Conservation (phyloP, 495 filamentous ascomycete genomes). For the Xylaria intraflava region DNA sequence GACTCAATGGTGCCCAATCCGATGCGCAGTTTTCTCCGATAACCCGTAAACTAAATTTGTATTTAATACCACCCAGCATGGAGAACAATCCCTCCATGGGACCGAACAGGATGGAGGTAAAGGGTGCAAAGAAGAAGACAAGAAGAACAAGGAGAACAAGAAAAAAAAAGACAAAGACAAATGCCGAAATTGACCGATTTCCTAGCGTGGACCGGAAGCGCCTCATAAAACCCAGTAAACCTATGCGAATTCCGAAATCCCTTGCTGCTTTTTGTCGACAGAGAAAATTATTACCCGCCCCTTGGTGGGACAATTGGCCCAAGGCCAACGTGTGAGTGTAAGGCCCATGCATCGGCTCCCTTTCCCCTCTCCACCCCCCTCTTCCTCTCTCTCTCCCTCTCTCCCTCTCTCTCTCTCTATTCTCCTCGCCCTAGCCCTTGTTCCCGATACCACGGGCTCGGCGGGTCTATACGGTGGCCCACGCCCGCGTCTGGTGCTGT, state of each 20-base stretch:
- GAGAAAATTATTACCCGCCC: conserved; percentile 7
- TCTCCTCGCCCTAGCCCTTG: not conserved
- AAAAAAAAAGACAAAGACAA: not conserved
- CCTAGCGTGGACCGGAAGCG: conserved; percentile 2
- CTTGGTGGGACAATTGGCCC: conserved; percentile 7
- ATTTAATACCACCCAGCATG: not conserved
- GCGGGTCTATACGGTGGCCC: conserved; percentile 21
- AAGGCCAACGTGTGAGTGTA: conserved; percentile 6
- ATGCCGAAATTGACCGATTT: conserved; percentile 5
- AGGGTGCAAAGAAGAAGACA: not conserved
- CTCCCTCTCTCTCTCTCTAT: not conserved
- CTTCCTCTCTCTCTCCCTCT: not conserved
- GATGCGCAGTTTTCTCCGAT: conserved; percentile 1
- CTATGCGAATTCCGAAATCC: not conserved
- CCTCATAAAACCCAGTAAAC: not conserved
- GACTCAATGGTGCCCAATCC: conserved; percentile 6
- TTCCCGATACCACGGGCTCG: conserved; percentile 12
- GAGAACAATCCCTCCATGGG: not conserved
- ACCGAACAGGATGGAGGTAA: not conserved
- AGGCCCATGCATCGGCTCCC: not conserved
- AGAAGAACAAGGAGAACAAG: not conserved
- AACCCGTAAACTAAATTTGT: not conserved
- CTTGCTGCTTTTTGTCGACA: conserved; percentile 7
- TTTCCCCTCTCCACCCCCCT: not conserved
- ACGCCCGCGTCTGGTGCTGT: conserved; percentile 41